These are phyloP conservation scores for Ceratocystis ficicola DNA, from an alignment of 2,329 filamentous ascomycete species.

Conservation along the genomic window DNA sequence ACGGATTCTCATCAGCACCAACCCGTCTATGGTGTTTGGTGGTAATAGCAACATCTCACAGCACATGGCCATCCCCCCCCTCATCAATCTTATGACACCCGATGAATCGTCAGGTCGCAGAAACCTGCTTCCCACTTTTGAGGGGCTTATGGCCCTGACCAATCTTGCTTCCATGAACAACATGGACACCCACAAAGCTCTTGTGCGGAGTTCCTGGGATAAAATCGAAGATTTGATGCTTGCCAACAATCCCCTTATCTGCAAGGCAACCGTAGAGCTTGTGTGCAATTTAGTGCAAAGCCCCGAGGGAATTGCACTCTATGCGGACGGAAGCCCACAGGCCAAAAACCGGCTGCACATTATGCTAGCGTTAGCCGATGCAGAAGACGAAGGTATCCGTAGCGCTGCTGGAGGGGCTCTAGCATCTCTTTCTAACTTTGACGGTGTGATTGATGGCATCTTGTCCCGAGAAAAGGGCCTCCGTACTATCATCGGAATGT, in stretches of 20 bases:
- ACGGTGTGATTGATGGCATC: slow-evolving; percentile 59
- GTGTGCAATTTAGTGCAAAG: slow-evolving; percentile 78
- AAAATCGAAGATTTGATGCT: slow-evolving; percentile 75
- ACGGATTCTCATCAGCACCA: slow-evolving; percentile 74
- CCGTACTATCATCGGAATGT: slow-evolving; percentile 67
- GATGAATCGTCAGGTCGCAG: slow-evolving; percentile 51
- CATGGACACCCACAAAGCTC: slow-evolving; percentile 49
- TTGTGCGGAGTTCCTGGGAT: slow-evolving; percentile 62
- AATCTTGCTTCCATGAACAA: slow-evolving; percentile 78
- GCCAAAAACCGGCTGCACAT: slow-evolving; percentile 68
- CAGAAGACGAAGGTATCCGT: slow-evolving; percentile 66
- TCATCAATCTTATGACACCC: slow-evolving; percentile 59
- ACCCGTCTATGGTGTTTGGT: slow-evolving; percentile 73
- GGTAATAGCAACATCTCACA: slow-evolving; percentile 61
- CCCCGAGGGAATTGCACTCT: slow-evolving; percentile 53
- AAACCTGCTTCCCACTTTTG: slow-evolving; percentile 80
- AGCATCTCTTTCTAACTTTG: slow-evolving; percentile 69
- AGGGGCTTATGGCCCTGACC: slow-evolving; percentile 80
- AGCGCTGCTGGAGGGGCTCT: slow-evolving; percentile 79
- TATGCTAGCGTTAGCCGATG: slow-evolving; percentile 74
- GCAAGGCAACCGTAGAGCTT: slow-evolving; percentile 74
- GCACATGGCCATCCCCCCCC: slow-evolving; percentile 68
- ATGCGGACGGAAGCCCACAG: slow-evolving; percentile 53
- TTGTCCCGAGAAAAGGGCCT: slow-evolving; percentile 60
- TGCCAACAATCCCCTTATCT: slow-evolving; percentile 59